These are phyloP conservation scores for Psilocybe subaeruginosa DNA, from an alignment of 768 basidiomycete genomes.

Conservation along the genomic window DNA sequence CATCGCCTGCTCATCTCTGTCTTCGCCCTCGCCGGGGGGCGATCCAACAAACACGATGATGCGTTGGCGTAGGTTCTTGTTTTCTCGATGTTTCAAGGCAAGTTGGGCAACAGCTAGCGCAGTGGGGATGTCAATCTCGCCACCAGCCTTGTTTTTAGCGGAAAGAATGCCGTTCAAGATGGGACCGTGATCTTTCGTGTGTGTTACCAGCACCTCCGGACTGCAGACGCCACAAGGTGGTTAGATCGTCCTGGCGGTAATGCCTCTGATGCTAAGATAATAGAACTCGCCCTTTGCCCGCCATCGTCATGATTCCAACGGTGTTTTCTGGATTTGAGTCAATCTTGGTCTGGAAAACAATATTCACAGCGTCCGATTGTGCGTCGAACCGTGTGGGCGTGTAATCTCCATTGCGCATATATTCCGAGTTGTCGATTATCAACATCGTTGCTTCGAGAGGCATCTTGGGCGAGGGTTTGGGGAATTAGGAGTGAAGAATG, in stretches of 20 bases:
- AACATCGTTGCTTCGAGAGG: slow-evolving; percentile 98
- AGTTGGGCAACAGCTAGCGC: slow-evolving; percentile 94
- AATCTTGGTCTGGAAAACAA: slow-evolving; percentile 90
- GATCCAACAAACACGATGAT: slow-evolving; percentile 94
- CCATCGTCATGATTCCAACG: slow-evolving; percentile 98
- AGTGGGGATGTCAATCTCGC: slow-evolving; percentile 84
- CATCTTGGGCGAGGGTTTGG: slow-evolving; percentile 53
- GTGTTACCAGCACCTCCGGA: slow-evolving; percentile 94
- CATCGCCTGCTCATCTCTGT: slow-evolving; percentile 78
- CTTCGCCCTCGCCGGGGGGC: slow-evolving; percentile 67
- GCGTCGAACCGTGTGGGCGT: slow-evolving; percentile 85
- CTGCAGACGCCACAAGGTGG: slow-evolving; percentile 38
- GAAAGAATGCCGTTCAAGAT: slow-evolving; percentile 80
- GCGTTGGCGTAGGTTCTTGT: slow-evolving; percentile 97
- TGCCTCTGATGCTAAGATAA: not conserved
- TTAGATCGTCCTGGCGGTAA: not conserved
- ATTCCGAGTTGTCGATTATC: slow-evolving; percentile 96
- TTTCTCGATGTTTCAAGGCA: slow-evolving; percentile 95
- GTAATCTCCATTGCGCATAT: slow-evolving; percentile 96
- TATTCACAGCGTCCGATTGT: slow-evolving; percentile 89
- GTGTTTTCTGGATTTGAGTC: slow-evolving; percentile 97
- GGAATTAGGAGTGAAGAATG: not conserved
- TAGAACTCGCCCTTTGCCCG: slow-evolving; percentile 81
- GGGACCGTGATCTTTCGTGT: slow-evolving; percentile 94
- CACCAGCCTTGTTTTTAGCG: slow-evolving; percentile 73